Conservation (phyloP, 306 rosid genomes). For the Chamaecrista fasciculata region DNA sequence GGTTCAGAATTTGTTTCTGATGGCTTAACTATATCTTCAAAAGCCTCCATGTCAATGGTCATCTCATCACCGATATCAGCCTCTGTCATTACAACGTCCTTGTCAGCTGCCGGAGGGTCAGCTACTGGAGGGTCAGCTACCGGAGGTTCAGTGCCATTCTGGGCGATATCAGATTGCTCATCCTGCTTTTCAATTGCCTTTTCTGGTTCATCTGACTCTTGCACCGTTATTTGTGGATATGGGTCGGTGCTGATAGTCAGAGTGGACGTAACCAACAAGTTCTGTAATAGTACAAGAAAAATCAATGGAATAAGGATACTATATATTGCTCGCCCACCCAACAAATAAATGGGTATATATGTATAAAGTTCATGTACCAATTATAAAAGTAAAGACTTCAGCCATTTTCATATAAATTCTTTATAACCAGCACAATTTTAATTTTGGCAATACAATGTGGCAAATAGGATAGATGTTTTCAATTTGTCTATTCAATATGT, state of each 20-base stretch:
- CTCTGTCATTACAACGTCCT: conserved; percentile 76
- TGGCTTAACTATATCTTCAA: conserved; percentile 53
- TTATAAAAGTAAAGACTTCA: conserved; percentile 1
- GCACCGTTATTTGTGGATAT: conserved; percentile 38
- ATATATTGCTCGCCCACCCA: background rate
- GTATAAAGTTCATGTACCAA: conserved; percentile 14
- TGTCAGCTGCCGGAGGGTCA: conserved; percentile 50
- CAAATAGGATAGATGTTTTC: background rate
- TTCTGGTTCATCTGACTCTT: conserved; percentile 44
- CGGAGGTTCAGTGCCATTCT: conserved; percentile 62
- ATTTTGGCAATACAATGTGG: background rate
- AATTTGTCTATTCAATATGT: background rate
- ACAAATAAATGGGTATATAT: background rate
- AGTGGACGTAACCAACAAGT: conserved; percentile 81
- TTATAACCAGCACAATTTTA: background rate
- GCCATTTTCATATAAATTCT: background rate
- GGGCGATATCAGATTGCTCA: conserved; percentile 35
- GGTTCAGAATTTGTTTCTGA: conserved; percentile 54
- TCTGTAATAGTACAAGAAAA: conserved; percentile 47
- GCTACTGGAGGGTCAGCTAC: conserved; percentile 47
- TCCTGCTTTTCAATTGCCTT: conserved; percentile 50
- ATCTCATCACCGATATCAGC: conserved; percentile 61
- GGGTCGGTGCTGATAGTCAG: conserved; percentile 54
- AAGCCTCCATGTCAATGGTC: conserved; percentile 71
- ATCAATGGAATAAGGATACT: background rate